phyloP scores from a whole-genome alignment of 192 early-diverging fungal species.

The Mortierella hygrophila region DNA sequence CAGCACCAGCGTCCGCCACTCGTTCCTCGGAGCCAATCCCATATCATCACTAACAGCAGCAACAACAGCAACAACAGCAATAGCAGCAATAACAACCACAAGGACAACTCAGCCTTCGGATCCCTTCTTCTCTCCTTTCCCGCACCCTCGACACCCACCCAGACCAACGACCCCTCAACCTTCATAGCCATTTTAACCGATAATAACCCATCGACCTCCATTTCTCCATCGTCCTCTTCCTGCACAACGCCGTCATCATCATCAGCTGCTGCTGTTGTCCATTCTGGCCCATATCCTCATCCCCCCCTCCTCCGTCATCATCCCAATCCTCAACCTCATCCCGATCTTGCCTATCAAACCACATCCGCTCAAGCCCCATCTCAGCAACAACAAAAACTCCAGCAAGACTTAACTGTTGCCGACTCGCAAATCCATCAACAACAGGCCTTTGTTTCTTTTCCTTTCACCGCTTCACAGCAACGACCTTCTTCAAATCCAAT shows the following conservation, averaged over 20 bases:
- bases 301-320: background rate
- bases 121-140: background rate
- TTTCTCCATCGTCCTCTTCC: background rate
- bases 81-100: background rate
- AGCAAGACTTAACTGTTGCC: background rate
- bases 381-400: background rate
- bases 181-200: background rate
- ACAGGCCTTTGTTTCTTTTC: background rate
- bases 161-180: background rate
- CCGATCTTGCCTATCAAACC: slow-evolving; percentile 29
- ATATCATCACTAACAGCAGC: background rate
- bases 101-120: background rate
- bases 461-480: background rate
- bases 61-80: background rate
- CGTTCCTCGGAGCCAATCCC: background rate
- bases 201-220: background rate
- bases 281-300: background rate
- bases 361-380: slow-evolving; percentile 16
- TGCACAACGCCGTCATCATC: slow-evolving; percentile 3
- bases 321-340: slow-evolving; percentile 16
- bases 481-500: background rate
- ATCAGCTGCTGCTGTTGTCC: slow-evolving; percentile 13
- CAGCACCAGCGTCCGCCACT: background rate
- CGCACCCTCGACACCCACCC: background rate
- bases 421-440: background rate